Percentiles rank a stretch among this genome's conserved stretches.
phyloP scores from a whole-genome alignment of 1,284 basidiomycete genomes.

The Phellinidium pouzarii region DNA sequence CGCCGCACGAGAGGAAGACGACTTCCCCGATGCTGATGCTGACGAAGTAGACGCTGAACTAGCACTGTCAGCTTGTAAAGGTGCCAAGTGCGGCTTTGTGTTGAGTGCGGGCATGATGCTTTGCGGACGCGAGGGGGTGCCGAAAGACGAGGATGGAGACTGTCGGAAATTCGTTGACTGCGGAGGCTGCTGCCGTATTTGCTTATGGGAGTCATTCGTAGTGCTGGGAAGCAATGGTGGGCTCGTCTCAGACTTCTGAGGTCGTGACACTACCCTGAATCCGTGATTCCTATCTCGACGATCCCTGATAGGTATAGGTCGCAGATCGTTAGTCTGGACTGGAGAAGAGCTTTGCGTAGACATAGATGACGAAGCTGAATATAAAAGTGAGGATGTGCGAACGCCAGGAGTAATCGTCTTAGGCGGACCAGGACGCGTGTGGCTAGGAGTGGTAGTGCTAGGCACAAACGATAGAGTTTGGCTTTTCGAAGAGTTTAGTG shows the following conservation, averaged over 20 bases:
- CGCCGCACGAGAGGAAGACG: neutral
- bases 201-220: neutral
- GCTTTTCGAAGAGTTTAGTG: neutral
- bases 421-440: neutral
- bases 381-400: neutral
- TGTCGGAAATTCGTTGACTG: conserved; percentile 52
- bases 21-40: conserved; percentile 6
- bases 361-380: neutral
- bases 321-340: conserved; percentile 1
- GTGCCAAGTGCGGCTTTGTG: conserved; percentile 4
- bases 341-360: neutral
- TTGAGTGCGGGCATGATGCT: conserved; percentile 3
- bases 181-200: neutral
- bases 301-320: conserved; percentile 14
- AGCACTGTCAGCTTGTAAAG: neutral
- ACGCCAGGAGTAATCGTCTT: neutral
- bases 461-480: no score
- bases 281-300: conserved; percentile 8
- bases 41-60: conserved; percentile 3
- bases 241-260: conserved; percentile 12
- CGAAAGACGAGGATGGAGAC: conserved; percentile 52
- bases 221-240: conserved; percentile 7
- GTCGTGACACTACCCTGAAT: conserved; percentile 17
- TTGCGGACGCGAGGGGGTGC: conserved; percentile 58
- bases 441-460: neutral